Conservation (phyloP, 2,329 filamentous ascomycete genomes). For the Hypoxylon sp. region DNA sequence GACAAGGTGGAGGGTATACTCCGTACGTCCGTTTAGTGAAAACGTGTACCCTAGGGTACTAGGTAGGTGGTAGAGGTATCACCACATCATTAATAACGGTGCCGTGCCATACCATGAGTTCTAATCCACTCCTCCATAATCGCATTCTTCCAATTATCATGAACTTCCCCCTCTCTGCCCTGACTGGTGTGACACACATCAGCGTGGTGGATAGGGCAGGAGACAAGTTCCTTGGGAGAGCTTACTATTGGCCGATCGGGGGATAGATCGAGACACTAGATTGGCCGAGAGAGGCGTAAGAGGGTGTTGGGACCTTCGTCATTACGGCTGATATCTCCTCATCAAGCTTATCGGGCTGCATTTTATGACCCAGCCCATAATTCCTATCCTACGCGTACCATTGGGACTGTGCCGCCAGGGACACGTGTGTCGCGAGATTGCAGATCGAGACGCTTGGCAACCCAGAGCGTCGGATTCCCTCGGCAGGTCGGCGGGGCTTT, state of each 20-base stretch:
- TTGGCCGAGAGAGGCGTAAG: slow-evolving; percentile 31
- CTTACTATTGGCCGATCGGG: slow-evolving; percentile 44
- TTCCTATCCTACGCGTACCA: slow-evolving; percentile 37
- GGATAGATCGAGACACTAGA: slow-evolving; percentile 38
- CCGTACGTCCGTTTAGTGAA: slow-evolving; percentile 34
- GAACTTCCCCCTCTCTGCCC: slow-evolving; percentile 42
- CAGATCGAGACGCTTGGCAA: slow-evolving; percentile 44
- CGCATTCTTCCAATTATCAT: slow-evolving; percentile 37
- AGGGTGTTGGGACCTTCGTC: slow-evolving; percentile 34
- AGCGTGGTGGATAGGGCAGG: slow-evolving; percentile 30
- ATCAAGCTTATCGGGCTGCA: slow-evolving; percentile 44
- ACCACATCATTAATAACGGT: slow-evolving; percentile 37
- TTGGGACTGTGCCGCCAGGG: slow-evolving; percentile 43
- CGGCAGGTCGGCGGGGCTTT: slow-evolving; percentile 37
- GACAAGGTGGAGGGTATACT: slow-evolving; percentile 27
- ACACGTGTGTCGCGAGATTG: slow-evolving; percentile 48
- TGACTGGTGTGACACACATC: slow-evolving; percentile 44
- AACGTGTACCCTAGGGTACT: slow-evolving; percentile 14
- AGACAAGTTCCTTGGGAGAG: slow-evolving; percentile 42
- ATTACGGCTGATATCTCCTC: slow-evolving; percentile 41
- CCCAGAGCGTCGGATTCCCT: slow-evolving; percentile 47
- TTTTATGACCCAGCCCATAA: slow-evolving; percentile 21
- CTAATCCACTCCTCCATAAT: slow-evolving; percentile 27
- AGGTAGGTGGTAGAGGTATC: slow-evolving; percentile 30
- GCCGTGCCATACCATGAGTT: slow-evolving; percentile 39